phyloP scores from a whole-genome alignment of 2,329 filamentous ascomycete species.

The Pseudogymnoascus sp. region DNA sequence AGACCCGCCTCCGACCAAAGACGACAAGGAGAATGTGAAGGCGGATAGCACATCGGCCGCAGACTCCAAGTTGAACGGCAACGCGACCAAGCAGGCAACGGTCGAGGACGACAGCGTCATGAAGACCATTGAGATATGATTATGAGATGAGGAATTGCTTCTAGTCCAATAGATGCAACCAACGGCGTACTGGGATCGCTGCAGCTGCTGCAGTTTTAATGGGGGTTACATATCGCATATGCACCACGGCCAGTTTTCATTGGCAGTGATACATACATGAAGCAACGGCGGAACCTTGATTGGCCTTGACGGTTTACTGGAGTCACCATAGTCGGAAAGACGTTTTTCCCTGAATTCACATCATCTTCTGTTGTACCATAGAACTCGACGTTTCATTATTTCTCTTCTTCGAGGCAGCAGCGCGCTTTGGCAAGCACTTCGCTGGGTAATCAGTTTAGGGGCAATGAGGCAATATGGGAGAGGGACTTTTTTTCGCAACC shows the following conservation, averaged over 20 bases:
- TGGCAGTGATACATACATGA: slow-evolving; percentile 8
- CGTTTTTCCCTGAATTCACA: slow-evolving; percentile 10
- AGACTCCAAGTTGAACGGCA: slow-evolving; percentile 23
- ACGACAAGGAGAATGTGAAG: slow-evolving; percentile 29
- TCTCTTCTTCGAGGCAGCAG: slow-evolving; percentile 10
- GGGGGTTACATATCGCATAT: slow-evolving; percentile 10
- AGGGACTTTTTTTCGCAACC: slow-evolving; percentile 1
- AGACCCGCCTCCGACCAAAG: slow-evolving; percentile 21
- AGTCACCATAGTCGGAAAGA: slow-evolving; percentile 10
- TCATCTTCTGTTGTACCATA: slow-evolving; percentile 11
- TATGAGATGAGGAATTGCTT: slow-evolving; percentile 11
- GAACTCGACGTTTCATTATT: slow-evolving; percentile 9
- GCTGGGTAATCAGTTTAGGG: slow-evolving; percentile 10
- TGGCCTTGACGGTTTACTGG: slow-evolving; percentile 6
- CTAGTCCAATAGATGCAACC: slow-evolving; percentile 9
- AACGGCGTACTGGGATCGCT: slow-evolving; percentile 9
- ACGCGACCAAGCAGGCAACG: slow-evolving; percentile 23
- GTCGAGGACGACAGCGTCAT: slow-evolving; percentile 31
- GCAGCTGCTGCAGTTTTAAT: slow-evolving; percentile 8
- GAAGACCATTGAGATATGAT: slow-evolving; percentile 34
- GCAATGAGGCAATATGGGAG: slow-evolving; percentile 4
- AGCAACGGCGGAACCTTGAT: slow-evolving; percentile 11
- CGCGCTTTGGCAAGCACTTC: slow-evolving; percentile 8
- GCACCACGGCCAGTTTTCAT: slow-evolving; percentile 7
- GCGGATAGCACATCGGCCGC: slow-evolving; percentile 16